Conservation (phyloP, 352 stramenopile species). For the Globisporangium takayamanum region DNA sequence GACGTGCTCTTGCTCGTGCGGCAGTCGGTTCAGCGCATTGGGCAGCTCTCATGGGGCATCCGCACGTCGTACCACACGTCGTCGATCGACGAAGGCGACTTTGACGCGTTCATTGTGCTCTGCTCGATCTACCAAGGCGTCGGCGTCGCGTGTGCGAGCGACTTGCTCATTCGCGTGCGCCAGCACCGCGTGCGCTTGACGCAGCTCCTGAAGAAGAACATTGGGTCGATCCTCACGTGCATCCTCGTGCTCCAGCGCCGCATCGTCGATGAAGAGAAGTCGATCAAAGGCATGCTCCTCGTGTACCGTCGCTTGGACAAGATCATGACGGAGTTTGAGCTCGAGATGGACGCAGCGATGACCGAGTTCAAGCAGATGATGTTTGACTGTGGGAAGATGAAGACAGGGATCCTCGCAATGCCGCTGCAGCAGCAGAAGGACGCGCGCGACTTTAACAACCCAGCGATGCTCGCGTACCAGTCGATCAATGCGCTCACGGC, state of each 20-base stretch:
- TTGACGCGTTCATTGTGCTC: slow-evolving; percentile 79
- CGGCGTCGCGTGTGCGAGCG: slow-evolving; percentile 53
- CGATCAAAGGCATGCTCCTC: slow-evolving; percentile 65
- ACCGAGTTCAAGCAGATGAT: slow-evolving; percentile 73
- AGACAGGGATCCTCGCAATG: slow-evolving; percentile 69
- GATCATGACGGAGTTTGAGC: slow-evolving; percentile 56
- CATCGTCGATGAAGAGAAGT: slow-evolving; percentile 74
- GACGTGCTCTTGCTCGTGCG: slow-evolving; percentile 76
- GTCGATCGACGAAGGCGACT: slow-evolving; percentile 75
- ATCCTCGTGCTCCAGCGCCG: slow-evolving; percentile 68
- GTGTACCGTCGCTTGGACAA: slow-evolving; percentile 63
- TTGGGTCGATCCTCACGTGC: slow-evolving; percentile 61
- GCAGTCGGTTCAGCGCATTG: slow-evolving; percentile 81
- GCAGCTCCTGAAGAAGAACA: slow-evolving; percentile 71
- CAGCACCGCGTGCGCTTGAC: slow-evolving; percentile 61
- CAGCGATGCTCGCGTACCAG: slow-evolving; percentile 72
- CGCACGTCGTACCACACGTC: slow-evolving; percentile 82
- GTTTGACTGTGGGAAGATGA: slow-evolving; percentile 76
- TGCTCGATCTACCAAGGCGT: slow-evolving; percentile 79
- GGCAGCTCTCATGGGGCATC: slow-evolving; percentile 74
- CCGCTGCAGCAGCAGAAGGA: slow-evolving; percentile 57
- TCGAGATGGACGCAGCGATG: slow-evolving; percentile 58
- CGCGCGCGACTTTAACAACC: slow-evolving; percentile 57
- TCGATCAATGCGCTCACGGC: slow-evolving; percentile 75
- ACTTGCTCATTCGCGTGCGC: slow-evolving; percentile 64